Percentiles rank a stretch among this genome's conserved stretches.
phyloP scores from a whole-genome alignment of 164 flowering plant species.

The Magnolia changhungtana region DNA sequence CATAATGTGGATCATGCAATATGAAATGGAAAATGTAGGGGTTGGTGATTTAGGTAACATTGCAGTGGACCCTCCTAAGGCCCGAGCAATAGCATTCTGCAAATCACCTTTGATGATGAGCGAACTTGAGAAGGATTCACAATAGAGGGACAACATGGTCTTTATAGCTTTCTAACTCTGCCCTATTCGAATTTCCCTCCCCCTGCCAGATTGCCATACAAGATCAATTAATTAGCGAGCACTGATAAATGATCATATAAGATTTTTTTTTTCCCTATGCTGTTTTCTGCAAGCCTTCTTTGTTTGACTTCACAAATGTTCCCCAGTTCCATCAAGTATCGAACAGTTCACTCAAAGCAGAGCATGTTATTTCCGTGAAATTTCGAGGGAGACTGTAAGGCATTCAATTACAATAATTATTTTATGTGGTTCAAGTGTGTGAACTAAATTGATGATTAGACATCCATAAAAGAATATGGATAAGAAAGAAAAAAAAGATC shows the following conservation, averaged over 20 bases:
- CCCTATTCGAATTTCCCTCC: no score
- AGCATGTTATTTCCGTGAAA: not conserved
- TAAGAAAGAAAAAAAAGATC: not conserved
- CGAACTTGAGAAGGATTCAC: no score
- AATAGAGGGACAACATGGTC: no score
- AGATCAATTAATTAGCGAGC: not conserved
- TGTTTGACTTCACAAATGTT: not conserved
- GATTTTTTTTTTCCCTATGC: not conserved
- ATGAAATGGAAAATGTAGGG: no score
- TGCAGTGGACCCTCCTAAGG: no score
- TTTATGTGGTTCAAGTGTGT: not conserved
- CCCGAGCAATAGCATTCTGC: no score
- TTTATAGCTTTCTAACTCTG: no score
- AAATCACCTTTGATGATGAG: no score
- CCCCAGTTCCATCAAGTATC: not conserved
- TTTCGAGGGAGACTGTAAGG: not conserved
- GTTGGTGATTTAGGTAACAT: no score
- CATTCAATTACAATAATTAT: not conserved
- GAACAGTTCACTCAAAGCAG: not conserved
- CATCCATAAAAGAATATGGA: not conserved
- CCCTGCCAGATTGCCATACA: no score
- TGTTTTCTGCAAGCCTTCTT: not conserved
- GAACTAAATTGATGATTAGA: not conserved
- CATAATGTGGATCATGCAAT: no score
- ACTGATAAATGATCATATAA: not conserved